Percentiles rank a stretch among this genome's conserved stretches.
These are phyloP conservation scores for Pyrenochaeta sp. DNA, from an alignment of 2,329 filamentous ascomycete genomes.

Conservation along the genomic window DNA sequence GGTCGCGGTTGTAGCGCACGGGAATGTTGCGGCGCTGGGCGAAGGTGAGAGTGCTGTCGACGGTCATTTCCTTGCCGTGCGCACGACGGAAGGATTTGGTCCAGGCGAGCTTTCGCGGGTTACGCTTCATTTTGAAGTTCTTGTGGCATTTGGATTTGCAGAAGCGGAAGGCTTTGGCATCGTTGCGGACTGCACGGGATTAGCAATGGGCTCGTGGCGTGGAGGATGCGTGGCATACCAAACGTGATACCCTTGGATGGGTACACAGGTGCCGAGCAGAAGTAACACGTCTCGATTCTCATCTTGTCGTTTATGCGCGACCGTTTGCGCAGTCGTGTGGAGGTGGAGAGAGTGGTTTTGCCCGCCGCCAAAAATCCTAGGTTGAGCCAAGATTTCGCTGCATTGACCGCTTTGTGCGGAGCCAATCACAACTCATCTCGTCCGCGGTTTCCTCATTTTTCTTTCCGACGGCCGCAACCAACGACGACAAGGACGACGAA, in stretches of 20 bases:
- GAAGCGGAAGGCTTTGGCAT: constrained; percentile 72
- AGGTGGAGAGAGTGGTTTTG: constrained; percentile 13
- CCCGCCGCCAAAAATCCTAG: constrained; percentile 8
- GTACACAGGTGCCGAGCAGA: constrained; percentile 70
- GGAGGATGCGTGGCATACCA: constrained; percentile 61
- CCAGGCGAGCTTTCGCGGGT: constrained; percentile 96
- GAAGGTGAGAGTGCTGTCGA: constrained; percentile 93
- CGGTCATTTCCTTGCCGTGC: constrained; percentile 73
- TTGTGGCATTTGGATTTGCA: constrained; percentile 68
- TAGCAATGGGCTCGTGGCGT: neutral
- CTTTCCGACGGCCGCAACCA: constrained; percentile 10
- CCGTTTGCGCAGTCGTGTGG: constrained; percentile 14
- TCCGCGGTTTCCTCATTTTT: constrained; percentile 35
- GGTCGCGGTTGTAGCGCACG: constrained; percentile 93
- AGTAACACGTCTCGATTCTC: constrained; percentile 65
- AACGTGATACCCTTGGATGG: constrained; percentile 66
- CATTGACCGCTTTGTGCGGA: constrained; percentile 3
- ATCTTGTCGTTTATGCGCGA: constrained; percentile 27
- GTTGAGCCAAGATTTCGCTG: constrained; percentile 28
- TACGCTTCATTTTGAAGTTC: constrained; percentile 96
- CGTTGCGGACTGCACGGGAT: constrained; percentile 46
- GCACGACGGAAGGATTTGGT: constrained; percentile 47
- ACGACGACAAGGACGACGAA: too few relatives aligned
- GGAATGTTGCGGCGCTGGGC: constrained; percentile 92
- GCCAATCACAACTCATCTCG: constrained; percentile 22